phyloP scores from a whole-genome alignment of 2,329 filamentous ascomycete species.

The Trichophyton equinum region DNA sequence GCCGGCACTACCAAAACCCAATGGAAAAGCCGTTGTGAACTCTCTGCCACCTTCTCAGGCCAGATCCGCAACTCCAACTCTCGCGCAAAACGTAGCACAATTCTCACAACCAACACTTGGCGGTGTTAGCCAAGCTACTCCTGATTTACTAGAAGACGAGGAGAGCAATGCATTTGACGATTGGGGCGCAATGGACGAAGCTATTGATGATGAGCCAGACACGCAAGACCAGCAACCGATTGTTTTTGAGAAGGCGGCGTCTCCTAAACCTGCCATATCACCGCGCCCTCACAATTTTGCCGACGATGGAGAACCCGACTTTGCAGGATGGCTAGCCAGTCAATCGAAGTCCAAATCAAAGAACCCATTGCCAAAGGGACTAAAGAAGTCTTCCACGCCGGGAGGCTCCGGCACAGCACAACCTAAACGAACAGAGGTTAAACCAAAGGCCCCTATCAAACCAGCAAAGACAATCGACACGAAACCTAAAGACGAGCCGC shows the following conservation, averaged over 20 bases:
- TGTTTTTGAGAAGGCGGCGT: constrained; percentile 32
- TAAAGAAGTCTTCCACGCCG: constrained; percentile 47
- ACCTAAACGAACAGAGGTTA: constrained; percentile 24
- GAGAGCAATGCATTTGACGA: constrained; percentile 49
- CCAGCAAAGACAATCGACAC: constrained; percentile 58
- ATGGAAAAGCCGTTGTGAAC: not conserved
- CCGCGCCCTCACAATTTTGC: constrained; percentile 45
- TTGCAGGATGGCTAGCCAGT: constrained; percentile 86
- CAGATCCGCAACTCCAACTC: not conserved
- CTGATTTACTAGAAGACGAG: constrained; percentile 16
- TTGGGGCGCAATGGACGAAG: constrained; percentile 53
- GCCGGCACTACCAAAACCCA: not conserved
- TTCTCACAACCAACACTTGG: constrained; percentile 15
- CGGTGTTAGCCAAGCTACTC: constrained; percentile 35
- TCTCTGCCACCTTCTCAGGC: not conserved
- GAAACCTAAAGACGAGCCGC: constrained; percentile 40
- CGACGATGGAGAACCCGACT: constrained; percentile 82
- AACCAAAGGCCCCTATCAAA: constrained; percentile 36
- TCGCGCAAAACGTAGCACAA: not conserved
- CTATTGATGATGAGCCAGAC: constrained; percentile 41
- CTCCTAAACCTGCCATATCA: constrained; percentile 18
- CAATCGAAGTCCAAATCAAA: constrained; percentile 62
- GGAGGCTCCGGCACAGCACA: constrained; percentile 24
- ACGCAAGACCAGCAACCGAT: constrained; percentile 35
- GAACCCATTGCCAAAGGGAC: constrained; percentile 70